Evolutionary conservation across 2,329 filamentous ascomycete species (phyloP), one percentile per base, ranked within the genome.

Genomic region (Fusarium metavorans): DNA sequence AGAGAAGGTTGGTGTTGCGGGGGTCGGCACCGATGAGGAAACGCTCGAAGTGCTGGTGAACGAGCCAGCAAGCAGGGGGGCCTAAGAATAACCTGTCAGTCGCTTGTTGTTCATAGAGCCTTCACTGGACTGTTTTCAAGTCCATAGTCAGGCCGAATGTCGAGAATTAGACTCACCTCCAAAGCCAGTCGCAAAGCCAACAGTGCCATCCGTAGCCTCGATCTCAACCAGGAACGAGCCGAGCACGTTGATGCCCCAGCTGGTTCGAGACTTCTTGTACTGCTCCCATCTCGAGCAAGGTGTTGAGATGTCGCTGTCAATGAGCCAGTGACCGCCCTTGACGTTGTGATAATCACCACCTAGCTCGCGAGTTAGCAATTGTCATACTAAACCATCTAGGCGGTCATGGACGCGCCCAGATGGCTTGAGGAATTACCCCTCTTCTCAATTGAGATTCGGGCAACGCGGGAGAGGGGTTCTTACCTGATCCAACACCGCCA

Each of bases 301-400:
- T 1, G 95, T 98, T 2, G 95, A 95, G 81, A 98, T 98, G 77
- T 95, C 92, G 71, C 93, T 93, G 84, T 98, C 95, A 75, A 98
- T 93, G 77, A 98, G 87, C 95, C 91, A 93, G 79, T 93, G 91
- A 25, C 91, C 90, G 37, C 90, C 88, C 74, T 94, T 89, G 79
- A 97, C 95, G 88, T 98, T 98, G 88, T 98, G 95, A 83, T 98
- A 98, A 82, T 96, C 94, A 72, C 93, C 93, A 67, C 93, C 93
- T 84, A 84, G 84, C 56, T 20, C 27, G 14, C 9, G 41, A 61
- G 48, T 68, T 23, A 63, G 63, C 66, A 45, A 73, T 34, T n/a
- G 34, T 41, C 13, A 30, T 23, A 18, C 23, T 18, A 14, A 27
- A 14, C 56, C 62, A 56, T 37, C 23, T 50, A 43, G 20, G 6